These are phyloP conservation scores for Saturnispora silvae DNA, from an alignment of 805 yeast species.

Conservation along the genomic window DNA sequence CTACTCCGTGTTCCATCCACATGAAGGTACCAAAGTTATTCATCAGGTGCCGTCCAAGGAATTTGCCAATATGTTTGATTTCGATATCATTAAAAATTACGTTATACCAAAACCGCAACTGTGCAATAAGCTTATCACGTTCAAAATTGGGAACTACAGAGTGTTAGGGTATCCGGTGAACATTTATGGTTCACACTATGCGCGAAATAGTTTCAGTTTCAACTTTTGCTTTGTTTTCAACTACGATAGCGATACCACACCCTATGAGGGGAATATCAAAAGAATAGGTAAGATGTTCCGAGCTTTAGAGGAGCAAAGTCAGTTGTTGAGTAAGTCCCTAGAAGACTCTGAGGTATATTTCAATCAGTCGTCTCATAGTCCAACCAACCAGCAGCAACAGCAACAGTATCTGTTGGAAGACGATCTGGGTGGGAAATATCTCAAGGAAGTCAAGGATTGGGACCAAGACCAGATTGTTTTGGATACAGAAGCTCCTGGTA, in stretches of 20 bases:
- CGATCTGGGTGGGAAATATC: constrained; percentile 18
- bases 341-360: constrained; percentile 35
- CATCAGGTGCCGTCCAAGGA: constrained; percentile 84
- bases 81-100: constrained; percentile 80
- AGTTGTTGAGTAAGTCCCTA: constrained; percentile 50
- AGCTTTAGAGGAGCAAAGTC: constrained; percentile 83
- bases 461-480: constrained; percentile 20
- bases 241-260: constrained; percentile 68
- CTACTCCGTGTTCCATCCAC: constrained; percentile 88
- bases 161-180: constrained; percentile 86
- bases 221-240: constrained; percentile 89
- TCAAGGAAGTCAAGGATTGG: constrained; percentile 23
- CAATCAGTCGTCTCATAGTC: constrained; percentile 21
- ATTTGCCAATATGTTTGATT: constrained; percentile 51
- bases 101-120: constrained; percentile 89
- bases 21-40: constrained; percentile 86
- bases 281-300: constrained; percentile 82
- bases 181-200: constrained; percentile 61
- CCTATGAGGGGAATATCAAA: constrained; percentile 76
- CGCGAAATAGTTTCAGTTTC: constrained; percentile 86
- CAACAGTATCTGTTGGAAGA: constrained; percentile 2
- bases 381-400: no score
- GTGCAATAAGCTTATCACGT: constrained; percentile 70
- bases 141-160: constrained; percentile 58
- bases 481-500: constrained; percentile 15